A percentile compares a stretch with the other conserved stretches of the same genome.
Evolutionary conservation across 495 filamentous ascomycete species (phyloP).

Genomic region (Aspergillus kassunensis): DNA sequence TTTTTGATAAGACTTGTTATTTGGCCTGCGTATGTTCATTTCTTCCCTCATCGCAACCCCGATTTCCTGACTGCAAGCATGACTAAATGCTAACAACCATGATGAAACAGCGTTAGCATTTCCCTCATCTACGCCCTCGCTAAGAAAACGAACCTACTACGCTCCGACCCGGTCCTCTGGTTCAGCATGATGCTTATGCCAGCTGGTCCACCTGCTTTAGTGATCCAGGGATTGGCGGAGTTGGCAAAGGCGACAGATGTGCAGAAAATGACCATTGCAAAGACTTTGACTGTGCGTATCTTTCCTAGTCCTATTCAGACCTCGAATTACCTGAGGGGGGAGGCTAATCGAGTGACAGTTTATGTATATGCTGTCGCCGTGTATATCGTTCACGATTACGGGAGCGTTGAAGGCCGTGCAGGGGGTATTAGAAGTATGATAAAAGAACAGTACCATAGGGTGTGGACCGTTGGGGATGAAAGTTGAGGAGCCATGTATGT

Average conservation of each 20-base stretch:
- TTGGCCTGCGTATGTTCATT: slow-evolving; percentile 57
- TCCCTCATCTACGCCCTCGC: slow-evolving; percentile 59
- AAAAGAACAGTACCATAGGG: neutral
- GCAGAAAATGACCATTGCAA: slow-evolving; percentile 67
- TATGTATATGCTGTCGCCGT: slow-evolving; percentile 48
- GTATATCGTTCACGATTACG: slow-evolving; percentile 50
- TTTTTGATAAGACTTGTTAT: slow-evolving; percentile 60
- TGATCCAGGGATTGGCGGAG: slow-evolving; percentile 62
- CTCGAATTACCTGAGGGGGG: too few species aligned
- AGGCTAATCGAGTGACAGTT: too few species aligned
- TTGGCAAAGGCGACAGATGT: slow-evolving; percentile 53
- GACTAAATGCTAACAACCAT: neutral
- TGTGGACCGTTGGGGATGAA: too few species aligned
- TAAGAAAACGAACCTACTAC: slow-evolving; percentile 50
- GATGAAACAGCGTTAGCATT: slow-evolving; percentile 44
- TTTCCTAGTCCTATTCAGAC: too few species aligned
- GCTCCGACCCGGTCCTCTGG: slow-evolving; percentile 68
- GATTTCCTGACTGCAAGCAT: too few species aligned
- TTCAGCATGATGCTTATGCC: slow-evolving; percentile 79
- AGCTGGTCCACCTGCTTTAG: slow-evolving; percentile 66
- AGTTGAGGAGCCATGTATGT: neutral
- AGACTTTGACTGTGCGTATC: slow-evolving; percentile 56
- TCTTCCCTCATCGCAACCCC: too few species aligned
- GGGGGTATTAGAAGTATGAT: slow-evolving; percentile 15
- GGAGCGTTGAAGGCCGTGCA: slow-evolving; percentile 49